Base-by-base conservation (phyloP, 2,329 filamentous ascomycete species). In the Paecilomyces niveus region DNA sequence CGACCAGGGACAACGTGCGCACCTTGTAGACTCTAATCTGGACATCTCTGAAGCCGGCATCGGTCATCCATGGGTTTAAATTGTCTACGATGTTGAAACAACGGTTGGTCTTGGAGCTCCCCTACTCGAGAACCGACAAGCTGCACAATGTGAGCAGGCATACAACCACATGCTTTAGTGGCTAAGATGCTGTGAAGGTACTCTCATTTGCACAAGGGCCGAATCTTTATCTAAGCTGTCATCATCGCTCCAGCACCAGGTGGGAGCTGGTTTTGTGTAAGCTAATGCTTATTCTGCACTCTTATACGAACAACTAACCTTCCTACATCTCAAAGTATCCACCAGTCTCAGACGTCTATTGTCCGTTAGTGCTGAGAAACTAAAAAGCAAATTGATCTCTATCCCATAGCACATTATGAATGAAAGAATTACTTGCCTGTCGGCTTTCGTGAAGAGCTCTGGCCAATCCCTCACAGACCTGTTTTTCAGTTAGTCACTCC, bases 261-360 rank as follows among this genome's bases (percentile, higher is more conserved):
- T 60, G 8, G 59, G 55, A n/a, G 45, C 29, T 21, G n/a, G 35
- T 7, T 45, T 21, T 39, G 5, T 15, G 15, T 45, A n/a, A 45
- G 35, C 35, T 45, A 45, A 45, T n/a, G 15, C 8, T 18, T 45
- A 2, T 15, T 45, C 15, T 45, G 13, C 3, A 45, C 1, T 8
- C 8, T n/a, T 8, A 4, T 45, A 13, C 15, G 8, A n/a, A n/a
- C 13, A 9, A 24, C 57, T 33, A 13, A 56, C 57, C 54, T 59
- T 59, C 57, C n/a, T 56, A 49, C 26, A 64, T 35, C 56, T 67
- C 64, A 26, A 63, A 53, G 50, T 60, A 66, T 11, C 64, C 65
- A 29, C 66, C 66, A 3, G 66, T 55, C 63, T 64, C 31, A 64
- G 57, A 55, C 67, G 64, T 22, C 57, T 58, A 13, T 3, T 53